Evolutionary conservation across 352 stramenopile genomes (phyloP).

Genomic region (Globisporangium acanthophoron): DNA sequence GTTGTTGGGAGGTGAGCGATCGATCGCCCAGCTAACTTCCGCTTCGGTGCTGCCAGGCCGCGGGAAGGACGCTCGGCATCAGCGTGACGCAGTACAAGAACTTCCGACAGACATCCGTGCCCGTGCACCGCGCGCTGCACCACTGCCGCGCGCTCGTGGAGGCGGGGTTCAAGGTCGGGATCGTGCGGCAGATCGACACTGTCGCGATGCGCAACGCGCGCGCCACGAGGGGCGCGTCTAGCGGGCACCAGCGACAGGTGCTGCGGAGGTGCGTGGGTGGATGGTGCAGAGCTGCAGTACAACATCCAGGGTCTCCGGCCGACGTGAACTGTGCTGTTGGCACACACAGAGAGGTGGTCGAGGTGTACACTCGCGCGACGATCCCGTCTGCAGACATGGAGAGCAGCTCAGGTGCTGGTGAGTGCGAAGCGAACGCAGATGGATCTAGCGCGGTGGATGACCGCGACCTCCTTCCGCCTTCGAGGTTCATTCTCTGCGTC

Average conservation of each 20-base stretch:
- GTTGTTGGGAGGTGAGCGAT: no score
- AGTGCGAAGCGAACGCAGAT: not conserved
- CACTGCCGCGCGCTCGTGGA: constrained; percentile 22
- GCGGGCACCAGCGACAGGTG: not conserved
- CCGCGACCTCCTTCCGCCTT: not conserved
- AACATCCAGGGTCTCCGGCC: not conserved
- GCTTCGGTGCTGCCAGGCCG: not conserved
- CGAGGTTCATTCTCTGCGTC: constrained; percentile 32
- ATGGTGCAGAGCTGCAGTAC: not conserved
- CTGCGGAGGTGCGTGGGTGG: not conserved
- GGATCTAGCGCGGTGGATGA: not conserved
- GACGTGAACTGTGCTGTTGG: not conserved
- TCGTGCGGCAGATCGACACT: constrained; percentile 66
- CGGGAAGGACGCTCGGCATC: not conserved
- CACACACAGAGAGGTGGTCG: not conserved
- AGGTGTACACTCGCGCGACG: not conserved
- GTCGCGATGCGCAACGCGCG: constrained; percentile 8
- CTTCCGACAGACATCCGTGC: not conserved
- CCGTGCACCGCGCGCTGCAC: not conserved
- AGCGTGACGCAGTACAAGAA: not conserved
- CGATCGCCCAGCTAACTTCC: not conserved
- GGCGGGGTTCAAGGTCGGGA: constrained; percentile 49
- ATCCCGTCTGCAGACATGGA: not conserved
- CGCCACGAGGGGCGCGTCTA: no score
- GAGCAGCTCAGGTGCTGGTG: not conserved